Base-by-base conservation (phyloP, 2,329 filamentous ascomycete species). In the Parastagonospora avenae region DNA sequence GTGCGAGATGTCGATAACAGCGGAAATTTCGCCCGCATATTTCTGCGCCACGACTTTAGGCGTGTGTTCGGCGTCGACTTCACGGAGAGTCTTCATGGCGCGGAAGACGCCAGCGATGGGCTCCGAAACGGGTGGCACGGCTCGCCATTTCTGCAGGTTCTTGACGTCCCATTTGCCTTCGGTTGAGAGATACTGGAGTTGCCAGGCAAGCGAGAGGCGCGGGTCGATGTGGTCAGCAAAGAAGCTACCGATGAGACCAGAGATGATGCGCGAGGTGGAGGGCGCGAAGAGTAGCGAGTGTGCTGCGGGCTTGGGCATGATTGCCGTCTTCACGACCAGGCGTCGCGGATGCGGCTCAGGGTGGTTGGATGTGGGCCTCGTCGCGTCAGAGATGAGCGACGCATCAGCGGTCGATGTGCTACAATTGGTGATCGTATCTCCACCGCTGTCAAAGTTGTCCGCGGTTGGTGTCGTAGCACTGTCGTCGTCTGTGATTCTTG, bases 101-200 rank as follows among this genome's bases (percentile, higher is more conserved):
- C 90, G 86, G 70, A 97, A 97, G 4, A 92, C 79, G 11, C 85
- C 85, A 0, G 83, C 90, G 52, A 97, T 94, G 3, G 88, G 86
- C 1, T 83, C 81, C 0, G 90, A 95, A 1, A 96, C 90, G 0
- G 92, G 89, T 1, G 79, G 75, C 1, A 95, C 89, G 14, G 85
- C 85, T 71, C 90, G 84, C 93, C 93, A 97, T 70, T 97, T 97
- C 52, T 84, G 86, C 9, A 97, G 80, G 66, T 97, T 97, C 77
- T 97, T 97, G 60, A 97, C 91, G 67, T 97, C 93, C 93, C 93
- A 97, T 76, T 97, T 97, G 2, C 92, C 92, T 60, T 92, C 90
- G 1, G 89, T 91, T 2, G 89, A 91, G 19, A 97, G 84, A 64
- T 94, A 88, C 63, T 93, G 89, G 12, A 97, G 80, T 74, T 97